These are phyloP conservation scores for Malus orientalis DNA, from an alignment of 306 rosid species.

Conservation along the genomic window DNA sequence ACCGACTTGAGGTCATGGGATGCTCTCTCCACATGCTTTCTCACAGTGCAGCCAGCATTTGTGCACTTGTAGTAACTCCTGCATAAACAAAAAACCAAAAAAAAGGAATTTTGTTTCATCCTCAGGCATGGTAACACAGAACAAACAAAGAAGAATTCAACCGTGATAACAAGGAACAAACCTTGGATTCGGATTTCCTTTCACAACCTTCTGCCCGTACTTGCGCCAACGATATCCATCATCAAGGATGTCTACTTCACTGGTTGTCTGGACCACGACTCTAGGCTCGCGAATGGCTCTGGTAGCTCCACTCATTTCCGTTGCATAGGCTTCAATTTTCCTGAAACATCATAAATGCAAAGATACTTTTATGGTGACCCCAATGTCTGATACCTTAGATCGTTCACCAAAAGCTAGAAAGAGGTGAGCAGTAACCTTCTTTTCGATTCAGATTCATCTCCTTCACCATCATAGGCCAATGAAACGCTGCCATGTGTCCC, in stretches of 20 bases:
- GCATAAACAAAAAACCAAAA: conserved; percentile 13
- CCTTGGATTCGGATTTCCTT: conserved; percentile 99
- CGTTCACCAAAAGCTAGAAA: not conserved
- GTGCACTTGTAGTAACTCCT: conserved; percentile 99
- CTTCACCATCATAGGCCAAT: conserved; percentile 76
- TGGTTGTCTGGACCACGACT: conserved; percentile 97
- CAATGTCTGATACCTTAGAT: conserved; percentile 16
- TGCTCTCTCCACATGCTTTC: conserved; percentile 97
- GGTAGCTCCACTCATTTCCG: conserved; percentile 93
- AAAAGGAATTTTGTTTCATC: not conserved
- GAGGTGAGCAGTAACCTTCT: conserved; percentile 56
- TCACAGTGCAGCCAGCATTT: conserved; percentile 79
- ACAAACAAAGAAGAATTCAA: not conserved
- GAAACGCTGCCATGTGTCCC: conserved; percentile 89
- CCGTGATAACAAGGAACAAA: not conserved
- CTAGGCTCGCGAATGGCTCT: conserved; percentile 97
- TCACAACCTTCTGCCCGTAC: conserved; percentile 95
- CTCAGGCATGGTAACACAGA: not conserved
- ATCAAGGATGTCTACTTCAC: conserved; percentile 93
- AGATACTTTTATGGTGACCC: conserved; percentile 12
- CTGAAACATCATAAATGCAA: conserved; percentile 32
- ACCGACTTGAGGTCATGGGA: conserved; percentile 89
- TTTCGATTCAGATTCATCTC: conserved; percentile 90
- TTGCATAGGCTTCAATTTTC: conserved; percentile 78
- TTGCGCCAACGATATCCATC: conserved; percentile 98